These are phyloP conservation scores for Lactifluus hygrophoroides DNA, from an alignment of 768 basidiomycete species.

Conservation along the genomic window DNA sequence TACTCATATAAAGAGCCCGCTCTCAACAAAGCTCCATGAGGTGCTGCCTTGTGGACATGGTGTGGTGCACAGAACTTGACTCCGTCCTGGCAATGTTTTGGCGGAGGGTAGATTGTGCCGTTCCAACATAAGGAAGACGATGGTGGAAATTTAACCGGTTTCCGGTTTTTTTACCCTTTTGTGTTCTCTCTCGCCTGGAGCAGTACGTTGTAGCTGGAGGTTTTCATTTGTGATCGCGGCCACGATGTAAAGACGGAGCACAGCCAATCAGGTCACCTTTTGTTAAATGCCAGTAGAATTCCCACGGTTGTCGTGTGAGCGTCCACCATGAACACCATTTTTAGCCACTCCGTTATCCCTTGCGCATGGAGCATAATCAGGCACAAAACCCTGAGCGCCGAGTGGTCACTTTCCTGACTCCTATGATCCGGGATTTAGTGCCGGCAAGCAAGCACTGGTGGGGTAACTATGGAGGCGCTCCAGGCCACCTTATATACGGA, in stretches of 20 bases:
- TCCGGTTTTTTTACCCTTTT: too few relatives aligned
- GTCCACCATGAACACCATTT: not conserved
- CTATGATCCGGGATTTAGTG: not conserved
- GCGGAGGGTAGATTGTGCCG: not conserved
- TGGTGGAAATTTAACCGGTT: too few relatives aligned
- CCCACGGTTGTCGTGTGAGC: not conserved
- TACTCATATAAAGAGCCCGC: not conserved
- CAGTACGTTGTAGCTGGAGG: too few relatives aligned
- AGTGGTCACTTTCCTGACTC: not conserved
- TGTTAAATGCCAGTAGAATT: not conserved
- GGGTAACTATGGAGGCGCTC: too few relatives aligned
- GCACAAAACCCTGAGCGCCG: not conserved
- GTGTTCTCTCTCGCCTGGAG: too few relatives aligned
- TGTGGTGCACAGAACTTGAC: too few relatives aligned
- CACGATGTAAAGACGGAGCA: not conserved
- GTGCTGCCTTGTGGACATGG: too few relatives aligned
- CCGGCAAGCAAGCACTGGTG: not conserved
- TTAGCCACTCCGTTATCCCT: not conserved
- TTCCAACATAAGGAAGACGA: too few relatives aligned
- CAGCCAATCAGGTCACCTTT: not conserved
- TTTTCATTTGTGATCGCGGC: too few relatives aligned
- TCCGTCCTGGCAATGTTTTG: not conserved
- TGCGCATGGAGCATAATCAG: not conserved
- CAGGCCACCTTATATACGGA: not conserved
- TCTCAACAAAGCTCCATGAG: not conserved